Conservation (phyloP, 306 rosid genomes). For the Fragaria ananassa region DNA sequence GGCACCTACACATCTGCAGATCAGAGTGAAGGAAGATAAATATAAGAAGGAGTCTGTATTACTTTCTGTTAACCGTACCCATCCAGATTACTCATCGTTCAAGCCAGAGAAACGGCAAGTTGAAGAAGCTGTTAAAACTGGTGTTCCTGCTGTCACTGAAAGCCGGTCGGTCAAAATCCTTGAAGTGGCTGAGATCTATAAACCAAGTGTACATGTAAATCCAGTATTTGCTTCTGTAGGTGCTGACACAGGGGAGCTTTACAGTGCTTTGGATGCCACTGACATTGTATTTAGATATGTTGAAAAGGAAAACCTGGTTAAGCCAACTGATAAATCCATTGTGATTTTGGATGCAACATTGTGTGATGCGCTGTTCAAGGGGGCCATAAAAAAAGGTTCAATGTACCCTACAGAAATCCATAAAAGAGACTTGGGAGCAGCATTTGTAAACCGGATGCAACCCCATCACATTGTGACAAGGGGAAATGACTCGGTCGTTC, state of each 20-base stretch:
- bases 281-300: slow-evolving; percentile 68
- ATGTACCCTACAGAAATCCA: slow-evolving; percentile 85
- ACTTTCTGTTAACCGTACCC: slow-evolving; percentile 50
- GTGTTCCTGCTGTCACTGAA: slow-evolving; percentile 42
- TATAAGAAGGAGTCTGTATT: slow-evolving; percentile 71
- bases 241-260: slow-evolving; percentile 60
- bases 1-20: slow-evolving; percentile 44
- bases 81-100: slow-evolving; percentile 72
- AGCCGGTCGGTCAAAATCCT: slow-evolving; percentile 49
- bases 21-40: slow-evolving; percentile 82
- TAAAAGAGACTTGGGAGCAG: slow-evolving; percentile 69
- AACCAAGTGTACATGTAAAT: slow-evolving; percentile 80
- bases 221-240: slow-evolving; percentile 71
- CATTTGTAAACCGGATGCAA: slow-evolving; percentile 80
- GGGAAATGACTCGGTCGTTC: slow-evolving; percentile 79
- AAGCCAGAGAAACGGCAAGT: slow-evolving; percentile 77
- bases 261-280: slow-evolving; percentile 70
- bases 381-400: slow-evolving; percentile 81
- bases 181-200: slow-evolving; percentile 83
- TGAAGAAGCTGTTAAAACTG: slow-evolving; percentile 59
- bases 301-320: slow-evolving; percentile 74
- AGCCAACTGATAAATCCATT: slow-evolving; percentile 53
- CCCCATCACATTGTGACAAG: slow-evolving; percentile 83
- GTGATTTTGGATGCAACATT: slow-evolving; percentile 65
- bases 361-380: slow-evolving; percentile 86